Base-by-base conservation (phyloP, 208 protist species). In the Trypanosoma caninum region DNA sequence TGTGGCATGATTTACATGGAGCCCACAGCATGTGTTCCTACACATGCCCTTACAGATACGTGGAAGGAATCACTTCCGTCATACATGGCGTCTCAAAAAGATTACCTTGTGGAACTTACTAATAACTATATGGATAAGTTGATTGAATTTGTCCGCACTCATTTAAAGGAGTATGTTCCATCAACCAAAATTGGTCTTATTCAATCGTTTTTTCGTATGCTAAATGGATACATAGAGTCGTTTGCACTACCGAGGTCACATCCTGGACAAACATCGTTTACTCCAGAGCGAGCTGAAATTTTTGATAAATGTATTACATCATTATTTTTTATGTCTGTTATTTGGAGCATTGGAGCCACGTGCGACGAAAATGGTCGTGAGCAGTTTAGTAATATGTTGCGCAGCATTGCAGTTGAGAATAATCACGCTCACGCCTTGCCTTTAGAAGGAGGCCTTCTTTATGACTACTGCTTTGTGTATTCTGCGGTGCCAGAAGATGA, bases 1-100 rank as follows among this genome's bases (percentile, higher is more conserved):
- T 98, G 97, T 65, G 98, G 97, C 71, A 99, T 99, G 97, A 96
- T 99, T 52, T 99, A 98, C 82, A 84, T 99, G 69, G 96, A 99
- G 55, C 97, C 97, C 31, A 69, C 69, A 30, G 95, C 82, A 62
- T 97, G 89, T 62, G 82, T 86, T 31, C 96, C 79, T 33, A 82
- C 78, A 56, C 73, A 40, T 5, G 80, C 80, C 14, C 76, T 77
- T 44, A 80, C 92, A 37, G 53, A 74, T 44, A 90, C 84, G n/a
- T 99, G 98, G 97, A 35, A 83, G 9, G 65, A 68, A 3, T 69
- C 70, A 25, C 62, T 97, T 34, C 91, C 89, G 1, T n/a, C 55
- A 14, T 80, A 97, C 53, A 80, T 98, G 70, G 58, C 74, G n/a
- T 60, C 78, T 8, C 81, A 94, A 50, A 40, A 74, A n/a, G 80